Evolutionary conservation across 768 basidiomycete genomes (phyloP).

Genomic region (Candolleomyces eurysporus): DNA sequence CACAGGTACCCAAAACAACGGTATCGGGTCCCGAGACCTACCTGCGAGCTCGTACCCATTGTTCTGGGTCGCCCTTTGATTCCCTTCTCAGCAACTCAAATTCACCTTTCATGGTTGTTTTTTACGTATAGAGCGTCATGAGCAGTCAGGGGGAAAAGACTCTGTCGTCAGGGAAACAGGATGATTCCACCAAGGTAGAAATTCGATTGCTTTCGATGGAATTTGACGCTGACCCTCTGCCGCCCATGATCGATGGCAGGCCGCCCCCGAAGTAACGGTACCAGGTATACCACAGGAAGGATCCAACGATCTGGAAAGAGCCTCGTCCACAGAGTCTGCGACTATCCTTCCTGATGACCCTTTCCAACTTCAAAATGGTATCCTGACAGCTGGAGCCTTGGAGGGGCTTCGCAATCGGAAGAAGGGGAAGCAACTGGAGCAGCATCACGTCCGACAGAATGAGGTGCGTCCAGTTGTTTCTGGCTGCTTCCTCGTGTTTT

Average conservation of each 20-base stretch:
- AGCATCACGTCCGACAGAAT: constrained; percentile 73
- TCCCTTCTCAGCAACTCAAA: constrained; percentile 14
- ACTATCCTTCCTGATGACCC: constrained; percentile 51
- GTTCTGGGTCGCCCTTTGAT: constrained; percentile 38
- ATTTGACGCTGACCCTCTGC: constrained; percentile 1
- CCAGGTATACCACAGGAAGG: constrained; percentile 38
- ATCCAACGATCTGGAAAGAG: constrained; percentile 46
- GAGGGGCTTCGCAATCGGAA: constrained; percentile 57
- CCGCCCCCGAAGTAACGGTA: constrained; percentile 49
- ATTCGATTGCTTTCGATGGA: constrained; percentile 13
- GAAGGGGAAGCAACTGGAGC: constrained; percentile 61
- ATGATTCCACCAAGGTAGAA: constrained; percentile 18
- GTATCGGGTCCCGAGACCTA: constrained; percentile 27
- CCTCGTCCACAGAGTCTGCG: constrained; percentile 24
- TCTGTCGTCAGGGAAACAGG: too few relatives aligned
- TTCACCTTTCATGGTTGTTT: too few relatives aligned
- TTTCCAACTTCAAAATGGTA: constrained; percentile 58
- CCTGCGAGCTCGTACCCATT: constrained; percentile 35
- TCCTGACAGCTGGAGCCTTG: constrained; percentile 64
- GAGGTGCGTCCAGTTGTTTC: constrained; percentile 40
- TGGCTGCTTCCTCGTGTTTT: not conserved
- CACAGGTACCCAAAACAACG: constrained; percentile 23
- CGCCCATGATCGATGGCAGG: constrained; percentile 24
- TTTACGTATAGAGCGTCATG: too few relatives aligned
- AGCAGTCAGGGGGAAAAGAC: too few relatives aligned